These are phyloP conservation scores for Solanum chiquidenum DNA, from an alignment of 257 asterid genomes.

Conservation along the genomic window DNA sequence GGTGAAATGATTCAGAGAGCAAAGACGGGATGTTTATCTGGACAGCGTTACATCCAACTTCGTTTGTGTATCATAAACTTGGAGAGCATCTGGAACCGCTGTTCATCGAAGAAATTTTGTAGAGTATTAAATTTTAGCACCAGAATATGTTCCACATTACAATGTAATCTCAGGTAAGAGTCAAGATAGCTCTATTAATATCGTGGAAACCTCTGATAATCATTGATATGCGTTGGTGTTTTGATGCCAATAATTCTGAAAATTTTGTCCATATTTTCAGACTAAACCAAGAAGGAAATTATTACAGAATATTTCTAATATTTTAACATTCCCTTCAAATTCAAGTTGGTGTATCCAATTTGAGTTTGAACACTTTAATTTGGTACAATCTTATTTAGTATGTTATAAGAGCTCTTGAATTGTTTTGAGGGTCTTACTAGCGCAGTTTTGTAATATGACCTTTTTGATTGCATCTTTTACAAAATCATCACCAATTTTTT, in stretches of 20 bases:
- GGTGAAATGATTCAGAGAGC: not conserved
- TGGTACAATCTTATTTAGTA: not conserved
- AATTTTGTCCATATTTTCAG: not conserved
- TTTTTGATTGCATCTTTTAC: not conserved
- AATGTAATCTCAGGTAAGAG: not conserved
- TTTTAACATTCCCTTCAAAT: not conserved
- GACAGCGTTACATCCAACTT: not conserved
- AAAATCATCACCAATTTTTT: accelerated
- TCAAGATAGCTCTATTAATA: not conserved
- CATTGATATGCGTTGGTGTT: not conserved
- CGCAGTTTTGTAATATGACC: not conserved
- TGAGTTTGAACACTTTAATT: not conserved
- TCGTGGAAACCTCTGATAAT: not conserved
- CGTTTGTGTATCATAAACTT: not conserved
- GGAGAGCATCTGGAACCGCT: not conserved
- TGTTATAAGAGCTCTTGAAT: not conserved
- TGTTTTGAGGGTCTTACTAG: not conserved
- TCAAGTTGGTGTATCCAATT: not conserved
- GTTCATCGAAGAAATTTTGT: not conserved
- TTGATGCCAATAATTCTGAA: not conserved
- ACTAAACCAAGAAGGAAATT: not conserved
- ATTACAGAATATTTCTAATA: not conserved
- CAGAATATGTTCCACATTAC: not conserved
- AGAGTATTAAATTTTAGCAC: not conserved
- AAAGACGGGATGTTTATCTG: not conserved